These are phyloP conservation scores for Corylus avellana DNA, from an alignment of 306 rosid species.

Conservation along the genomic window DNA sequence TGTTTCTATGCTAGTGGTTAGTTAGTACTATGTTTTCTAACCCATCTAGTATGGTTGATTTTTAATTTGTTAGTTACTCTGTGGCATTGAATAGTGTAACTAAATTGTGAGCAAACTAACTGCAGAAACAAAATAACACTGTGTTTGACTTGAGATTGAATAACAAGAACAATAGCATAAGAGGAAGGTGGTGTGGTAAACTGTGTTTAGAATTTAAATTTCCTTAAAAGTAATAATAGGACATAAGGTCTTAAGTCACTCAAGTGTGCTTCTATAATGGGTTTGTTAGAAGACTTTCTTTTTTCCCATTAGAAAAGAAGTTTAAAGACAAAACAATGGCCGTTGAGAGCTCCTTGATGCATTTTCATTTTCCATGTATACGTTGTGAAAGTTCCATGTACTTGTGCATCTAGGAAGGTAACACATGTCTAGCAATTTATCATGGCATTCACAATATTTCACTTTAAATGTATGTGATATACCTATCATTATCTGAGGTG, in stretches of 20 bases:
- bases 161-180: neutral
- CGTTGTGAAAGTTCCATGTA: neutral
- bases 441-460: neutral
- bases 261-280: neutral
- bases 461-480: neutral
- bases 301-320: neutral
- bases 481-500: conserved; percentile 36
- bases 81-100: neutral
- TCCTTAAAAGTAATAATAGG: neutral
- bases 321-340: neutral
- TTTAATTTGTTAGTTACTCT: neutral
- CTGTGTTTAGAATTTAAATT: neutral
- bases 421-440: neutral
- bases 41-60: neutral
- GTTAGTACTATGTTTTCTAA: neutral
- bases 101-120: neutral
- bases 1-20: neutral
- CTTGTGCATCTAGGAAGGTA: neutral
- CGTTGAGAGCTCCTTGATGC: neutral
- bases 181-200: neutral
- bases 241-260: neutral
- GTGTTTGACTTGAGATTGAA: neutral
- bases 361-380: neutral
- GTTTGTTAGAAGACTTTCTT: neutral
- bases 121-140: neutral